A percentile compares a stretch with the other conserved stretches of the same genome.
Evolutionary conservation across 208 protist species (phyloP).

Genomic region (Crithidia acanthocephali): DNA sequence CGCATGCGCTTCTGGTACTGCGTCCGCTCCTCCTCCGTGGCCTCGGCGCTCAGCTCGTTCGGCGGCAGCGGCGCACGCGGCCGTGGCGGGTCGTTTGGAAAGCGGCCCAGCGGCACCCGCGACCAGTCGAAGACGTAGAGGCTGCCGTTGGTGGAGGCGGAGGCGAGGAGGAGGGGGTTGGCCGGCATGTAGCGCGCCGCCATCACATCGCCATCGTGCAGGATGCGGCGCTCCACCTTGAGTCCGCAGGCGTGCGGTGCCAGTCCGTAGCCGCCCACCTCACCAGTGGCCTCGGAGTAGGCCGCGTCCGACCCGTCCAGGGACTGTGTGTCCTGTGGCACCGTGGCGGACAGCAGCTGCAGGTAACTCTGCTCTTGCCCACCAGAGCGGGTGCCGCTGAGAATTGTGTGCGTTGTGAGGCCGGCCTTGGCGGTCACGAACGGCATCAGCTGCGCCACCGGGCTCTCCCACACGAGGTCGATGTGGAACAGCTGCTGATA

Average conservation of each 20-base stretch:
- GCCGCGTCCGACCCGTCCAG: conserved; percentile 54
- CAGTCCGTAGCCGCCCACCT: conserved; percentile 92
- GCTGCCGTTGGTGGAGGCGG: conserved; percentile 77
- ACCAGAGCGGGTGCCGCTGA: conserved; percentile 79
- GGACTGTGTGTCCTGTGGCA: conserved; percentile 50
- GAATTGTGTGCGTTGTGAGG: conserved; percentile 73
- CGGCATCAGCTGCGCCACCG: conserved; percentile 80
- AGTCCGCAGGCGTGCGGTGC: conserved; percentile 67
- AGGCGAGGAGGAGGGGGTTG: conserved; percentile 86
- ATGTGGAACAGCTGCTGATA: conserved; percentile 90
- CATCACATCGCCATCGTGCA: conserved; percentile 89
- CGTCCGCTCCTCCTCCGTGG: conserved; percentile 80
- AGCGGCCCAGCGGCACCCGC: conserved; percentile 79
- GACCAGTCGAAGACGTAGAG: conserved; percentile 93
- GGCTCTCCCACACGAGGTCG: conserved; percentile 90
- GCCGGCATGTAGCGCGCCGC: conserved; percentile 84
- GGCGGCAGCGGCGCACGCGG: conserved; percentile 88
- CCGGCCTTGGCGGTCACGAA: conserved; percentile 67
- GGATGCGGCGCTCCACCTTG: conserved; percentile 77
- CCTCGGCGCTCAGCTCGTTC: conserved; percentile 72
- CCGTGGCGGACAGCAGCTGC: conserved; percentile 73
- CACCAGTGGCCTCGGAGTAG: conserved; percentile 86
- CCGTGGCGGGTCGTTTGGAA: conserved; percentile 89
- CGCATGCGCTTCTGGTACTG: conserved; percentile 84
- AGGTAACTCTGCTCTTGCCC: conserved; percentile 88